Evolutionary conservation across 1,284 basidiomycete genomes (phyloP).

Genomic region (Ceratobasidium sp.): DNA sequence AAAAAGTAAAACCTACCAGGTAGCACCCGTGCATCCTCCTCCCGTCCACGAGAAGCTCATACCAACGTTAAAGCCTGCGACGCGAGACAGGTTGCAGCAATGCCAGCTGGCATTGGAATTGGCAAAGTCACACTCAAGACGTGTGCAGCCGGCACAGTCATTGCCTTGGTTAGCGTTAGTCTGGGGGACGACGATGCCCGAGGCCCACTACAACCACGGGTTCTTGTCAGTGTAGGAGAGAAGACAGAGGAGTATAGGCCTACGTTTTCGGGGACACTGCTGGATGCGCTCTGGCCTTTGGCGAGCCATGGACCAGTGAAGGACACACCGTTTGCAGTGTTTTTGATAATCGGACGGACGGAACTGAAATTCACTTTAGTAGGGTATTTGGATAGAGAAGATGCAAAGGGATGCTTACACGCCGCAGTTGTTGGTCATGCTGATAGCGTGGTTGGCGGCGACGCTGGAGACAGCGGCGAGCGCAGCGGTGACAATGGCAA

Average conservation of each 20-base stretch:
- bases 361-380: neutral
- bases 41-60: slow-evolving; percentile 35
- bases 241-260: neutral
- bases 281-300: slow-evolving; percentile 14
- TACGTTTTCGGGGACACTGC: slow-evolving; percentile 31
- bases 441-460: slow-evolving; percentile 9
- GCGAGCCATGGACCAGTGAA: slow-evolving; percentile 22
- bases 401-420: neutral
- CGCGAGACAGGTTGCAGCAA: slow-evolving; percentile 28
- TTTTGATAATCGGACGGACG: slow-evolving; percentile 30
- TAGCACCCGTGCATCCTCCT: slow-evolving; percentile 21
- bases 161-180: slow-evolving; percentile 29
- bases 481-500: slow-evolving; percentile 1
- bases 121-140: slow-evolving; percentile 34
- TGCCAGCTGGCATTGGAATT: slow-evolving; percentile 22
- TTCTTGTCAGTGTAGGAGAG: neutral
- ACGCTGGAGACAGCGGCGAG: slow-evolving; percentile 21
- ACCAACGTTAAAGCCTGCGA: slow-evolving; percentile 18
- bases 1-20: neutral
- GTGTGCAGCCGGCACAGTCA: slow-evolving; percentile 26
- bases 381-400: neutral
- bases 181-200: slow-evolving; percentile 22
- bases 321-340: slow-evolving; percentile 28
- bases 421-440: slow-evolving; percentile 32
- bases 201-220: slow-evolving; percentile 2